phyloP scores from a whole-genome alignment of 176 grass and related monocot genomes.

The Oryza meyeriana region DNA sequence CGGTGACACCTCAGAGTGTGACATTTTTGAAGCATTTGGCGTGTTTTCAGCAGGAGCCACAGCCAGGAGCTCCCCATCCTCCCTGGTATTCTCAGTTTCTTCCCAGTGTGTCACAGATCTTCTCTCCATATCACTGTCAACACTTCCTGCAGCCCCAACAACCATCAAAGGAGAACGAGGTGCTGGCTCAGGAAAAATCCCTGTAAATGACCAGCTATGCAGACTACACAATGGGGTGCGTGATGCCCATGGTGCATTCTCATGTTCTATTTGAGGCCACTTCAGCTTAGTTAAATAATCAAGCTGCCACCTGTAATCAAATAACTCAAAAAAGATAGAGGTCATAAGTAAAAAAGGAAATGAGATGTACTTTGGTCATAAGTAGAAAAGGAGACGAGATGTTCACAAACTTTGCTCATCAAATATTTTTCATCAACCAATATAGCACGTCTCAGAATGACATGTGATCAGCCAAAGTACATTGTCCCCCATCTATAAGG shows the following conservation, averaged over 20 bases:
- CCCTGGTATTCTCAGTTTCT: conserved; percentile 70
- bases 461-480: conserved; percentile 47
- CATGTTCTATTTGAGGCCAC: conserved; percentile 75
- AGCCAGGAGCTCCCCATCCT: conserved; percentile 84
- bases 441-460: conserved; percentile 27
- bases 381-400: conserved; percentile 20
- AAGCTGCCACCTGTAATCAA: conserved; percentile 91
- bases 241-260: conserved; percentile 84
- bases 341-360: conserved; percentile 24
- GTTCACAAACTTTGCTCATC: conserved; percentile 17
- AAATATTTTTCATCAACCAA: conserved; percentile 48
- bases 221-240: conserved; percentile 66
- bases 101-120: conserved; percentile 82
- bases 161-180: conserved; percentile 39
- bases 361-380: conserved; percentile 27
- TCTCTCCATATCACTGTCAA: conserved; percentile 62
- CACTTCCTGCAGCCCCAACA: conserved; percentile 49
- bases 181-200: conserved; percentile 44
- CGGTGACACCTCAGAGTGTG: conserved; percentile 33
- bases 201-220: conserved; percentile 71
- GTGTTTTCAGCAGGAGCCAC: conserved; percentile 31
- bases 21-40: conserved; percentile 27
- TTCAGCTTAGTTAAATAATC: conserved; percentile 86
- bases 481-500: conserved; percentile 32
- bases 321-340: conserved; percentile 40